Evolutionary conservation across 129 eudicot species (phyloP), one percentile per base, ranked within the genome.

Genomic region (Logfia minima): DNA sequence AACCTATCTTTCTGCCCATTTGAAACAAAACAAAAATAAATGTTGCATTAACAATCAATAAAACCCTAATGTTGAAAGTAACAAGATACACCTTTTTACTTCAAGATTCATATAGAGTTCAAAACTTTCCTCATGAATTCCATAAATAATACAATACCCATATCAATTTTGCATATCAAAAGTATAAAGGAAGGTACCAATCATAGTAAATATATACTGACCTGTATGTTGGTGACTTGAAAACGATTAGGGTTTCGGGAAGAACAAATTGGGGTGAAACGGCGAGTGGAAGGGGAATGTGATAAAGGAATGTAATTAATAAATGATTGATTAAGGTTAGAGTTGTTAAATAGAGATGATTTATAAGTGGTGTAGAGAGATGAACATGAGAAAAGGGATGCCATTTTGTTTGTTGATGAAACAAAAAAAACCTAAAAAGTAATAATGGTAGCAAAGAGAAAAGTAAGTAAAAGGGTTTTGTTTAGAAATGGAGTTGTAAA

Each of bases 1-100:
- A 83, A 83, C 84, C 85, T 55, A 82, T 83, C 86, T 79, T 79
- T 88, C 98, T 93, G 98, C 79, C 64, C 74, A 76, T 68, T 58
- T n/a, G 63, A 58, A 58, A 63, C 1, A 6, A n/a, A 9, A 19
- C 71, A 56, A 55, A 3, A 51, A n/a, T n/a, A 62, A 28, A 74
- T 63, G 16, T 7, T 71, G 22, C 66, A 81, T 62, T 28, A 19
- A 51, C 22, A 74, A 43, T 72, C 66, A 22, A 74, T 68, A 22
- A 68, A 68, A 39, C 11, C 72, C 28, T 18, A 66, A 32, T 29
- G 4, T 28, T 2, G 22, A 16, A 9, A 32, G 23, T 14, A 6
- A 68, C 14, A 68, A 18, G 7, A 24, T 4, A 66, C 70, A 17
- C 45, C 18, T 31, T 66, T 26, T 10, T 7, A 16, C 24, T 66